phyloP scores from a whole-genome alignment of 441 rosid species.

The Populus trichocarpa region DNA sequence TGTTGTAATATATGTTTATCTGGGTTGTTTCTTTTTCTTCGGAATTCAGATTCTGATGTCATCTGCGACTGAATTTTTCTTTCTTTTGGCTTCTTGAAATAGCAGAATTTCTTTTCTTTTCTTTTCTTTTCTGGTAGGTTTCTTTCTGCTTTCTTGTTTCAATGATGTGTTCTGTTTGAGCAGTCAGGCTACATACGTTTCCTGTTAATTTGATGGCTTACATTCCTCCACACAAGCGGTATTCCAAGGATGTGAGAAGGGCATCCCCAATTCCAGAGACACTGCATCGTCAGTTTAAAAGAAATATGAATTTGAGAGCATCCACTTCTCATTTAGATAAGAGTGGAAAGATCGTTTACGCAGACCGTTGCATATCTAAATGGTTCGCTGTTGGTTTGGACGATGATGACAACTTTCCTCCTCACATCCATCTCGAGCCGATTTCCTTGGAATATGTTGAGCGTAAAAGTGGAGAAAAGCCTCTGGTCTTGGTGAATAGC shows the following conservation, averaged over 20 bases:
- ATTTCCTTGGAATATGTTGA: slow-evolving; percentile 25
- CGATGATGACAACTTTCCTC: slow-evolving; percentile 22
- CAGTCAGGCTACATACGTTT: neutral
- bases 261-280: neutral
- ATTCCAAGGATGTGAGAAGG: slow-evolving; percentile 25
- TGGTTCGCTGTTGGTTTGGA: slow-evolving; percentile 53
- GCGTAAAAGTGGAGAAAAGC: slow-evolving; percentile 24
- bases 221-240: slow-evolving; percentile 66
- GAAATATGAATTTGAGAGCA: slow-evolving; percentile 23
- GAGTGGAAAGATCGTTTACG: slow-evolving; percentile 39
- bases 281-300: slow-evolving; percentile 21
- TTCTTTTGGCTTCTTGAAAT: neutral
- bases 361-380: slow-evolving; percentile 31
- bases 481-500: slow-evolving; percentile 2
- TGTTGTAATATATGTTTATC: neutral
- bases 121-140: neutral
- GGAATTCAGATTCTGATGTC: neutral
- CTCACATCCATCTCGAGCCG: slow-evolving; percentile 34
- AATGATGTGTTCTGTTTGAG: neutral
- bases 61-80: neutral
- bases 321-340: slow-evolving; percentile 6
- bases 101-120: too few relatives aligned
- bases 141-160: neutral
- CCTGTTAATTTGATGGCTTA: slow-evolving; percentile 36
- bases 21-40: neutral